A percentile compares a stretch with the other conserved stretches of the same genome.
Conservation (phyloP, 2,329 filamentous ascomycete genomes). For the Monilinia vaccinii-corymbosi region DNA sequence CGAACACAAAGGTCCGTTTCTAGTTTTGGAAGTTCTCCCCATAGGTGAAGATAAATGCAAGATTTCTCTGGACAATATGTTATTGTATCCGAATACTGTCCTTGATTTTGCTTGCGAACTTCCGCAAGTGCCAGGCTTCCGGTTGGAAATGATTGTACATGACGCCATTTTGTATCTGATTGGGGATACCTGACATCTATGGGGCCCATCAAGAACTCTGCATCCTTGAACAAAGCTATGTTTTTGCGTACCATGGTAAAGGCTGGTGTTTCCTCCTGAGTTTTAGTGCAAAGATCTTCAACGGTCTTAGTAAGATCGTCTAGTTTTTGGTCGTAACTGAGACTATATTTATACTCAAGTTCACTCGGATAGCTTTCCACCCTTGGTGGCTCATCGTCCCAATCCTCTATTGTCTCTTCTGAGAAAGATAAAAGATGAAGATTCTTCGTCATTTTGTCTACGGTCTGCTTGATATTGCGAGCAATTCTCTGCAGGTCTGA, state of each 20-base stretch:
- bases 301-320: neutral
- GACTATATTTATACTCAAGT: neutral
- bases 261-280: neutral
- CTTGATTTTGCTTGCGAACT: constrained; percentile 14
- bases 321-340: neutral
- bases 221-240: neutral
- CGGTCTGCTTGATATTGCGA: constrained; percentile 15
- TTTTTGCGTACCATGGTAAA: neutral
- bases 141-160: constrained; percentile 10
- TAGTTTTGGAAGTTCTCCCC: constrained; percentile 1
- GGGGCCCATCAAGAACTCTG: neutral
- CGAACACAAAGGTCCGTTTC: neutral
- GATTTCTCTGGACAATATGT: constrained; percentile 8
- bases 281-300: neutral
- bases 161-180: constrained; percentile 5
- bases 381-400: neutral
- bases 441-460: constrained; percentile 21
- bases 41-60: constrained; percentile 14
- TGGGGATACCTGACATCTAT: constrained; percentile 15
- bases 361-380: neutral
- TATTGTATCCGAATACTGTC: constrained; percentile 14
- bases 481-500: constrained; percentile 6
- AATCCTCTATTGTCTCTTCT: constrained; percentile 1
- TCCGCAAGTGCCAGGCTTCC: constrained; percentile 16
- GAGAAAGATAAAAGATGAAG: constrained; percentile 5